A percentile compares a stretch with the other conserved stretches of the same genome.
Evolutionary conservation across 2,329 filamentous ascomycete species (phyloP).

Genomic region (Calonectria honghensis): DNA sequence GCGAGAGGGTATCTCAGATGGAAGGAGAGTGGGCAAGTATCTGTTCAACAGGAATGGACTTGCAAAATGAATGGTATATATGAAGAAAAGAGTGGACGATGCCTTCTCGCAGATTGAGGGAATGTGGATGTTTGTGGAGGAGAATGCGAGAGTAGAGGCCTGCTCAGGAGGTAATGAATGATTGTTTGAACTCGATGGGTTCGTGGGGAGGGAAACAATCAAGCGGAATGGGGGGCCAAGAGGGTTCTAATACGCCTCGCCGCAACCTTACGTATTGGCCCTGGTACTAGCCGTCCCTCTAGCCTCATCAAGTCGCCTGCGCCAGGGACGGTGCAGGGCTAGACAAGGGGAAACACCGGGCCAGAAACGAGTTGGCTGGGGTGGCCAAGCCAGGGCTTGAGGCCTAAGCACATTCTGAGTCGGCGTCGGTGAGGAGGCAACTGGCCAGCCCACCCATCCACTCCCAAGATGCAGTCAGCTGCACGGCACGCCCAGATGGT

Average conservation of each 20-base stretch:
- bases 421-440: slow-evolving; percentile 22
- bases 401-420: slow-evolving; percentile 25
- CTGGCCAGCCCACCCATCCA: slow-evolving; percentile 8
- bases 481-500: slow-evolving; percentile 23
- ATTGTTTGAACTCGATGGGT: slow-evolving; percentile 53
- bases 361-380: slow-evolving; percentile 33
- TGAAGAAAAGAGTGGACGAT: slow-evolving; percentile 52
- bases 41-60: slow-evolving; percentile 57
- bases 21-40: slow-evolving; percentile 51
- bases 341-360: slow-evolving; percentile 29
- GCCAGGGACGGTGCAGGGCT: slow-evolving; percentile 31
- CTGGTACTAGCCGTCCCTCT: slow-evolving; percentile 52
- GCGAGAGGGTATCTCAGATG: slow-evolving; percentile 51
- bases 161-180: slow-evolving; percentile 56
- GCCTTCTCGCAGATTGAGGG: slow-evolving; percentile 49
- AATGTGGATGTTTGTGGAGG: slow-evolving; percentile 46
- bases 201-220: slow-evolving; percentile 51
- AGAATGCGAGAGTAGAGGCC: slow-evolving; percentile 53
- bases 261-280: slow-evolving; percentile 46
- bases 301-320: slow-evolving; percentile 35
- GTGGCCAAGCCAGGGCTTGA: slow-evolving; percentile 22
- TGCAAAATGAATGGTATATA: slow-evolving; percentile 41
- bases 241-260: slow-evolving; percentile 53
- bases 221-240: slow-evolving; percentile 46
- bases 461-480: slow-evolving; percentile 15